Conservation (phyloP, 192 early-diverging fungal genomes). For the Lunasporangiospora selenospora region DNA sequence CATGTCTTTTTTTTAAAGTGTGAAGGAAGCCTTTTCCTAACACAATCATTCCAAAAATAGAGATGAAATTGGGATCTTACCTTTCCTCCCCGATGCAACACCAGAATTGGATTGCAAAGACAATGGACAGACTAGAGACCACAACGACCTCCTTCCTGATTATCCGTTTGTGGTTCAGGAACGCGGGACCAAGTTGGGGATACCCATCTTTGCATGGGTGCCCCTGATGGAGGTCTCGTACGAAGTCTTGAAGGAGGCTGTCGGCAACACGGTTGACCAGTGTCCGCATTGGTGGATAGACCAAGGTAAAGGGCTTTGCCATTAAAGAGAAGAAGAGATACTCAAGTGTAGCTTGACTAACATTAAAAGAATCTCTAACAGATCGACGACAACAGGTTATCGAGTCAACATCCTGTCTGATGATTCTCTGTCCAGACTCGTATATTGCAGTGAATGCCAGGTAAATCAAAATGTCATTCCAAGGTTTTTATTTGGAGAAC, state of each 20-base stretch:
- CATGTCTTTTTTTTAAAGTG: too few relatives aligned
- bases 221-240: slow-evolving; percentile 22
- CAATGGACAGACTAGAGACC: not conserved
- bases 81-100: slow-evolving; percentile 21
- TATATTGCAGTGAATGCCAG: slow-evolving; percentile 57
- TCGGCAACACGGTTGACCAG: too few relatives aligned
- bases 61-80: slow-evolving; percentile 39
- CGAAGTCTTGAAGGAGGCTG: slow-evolving; percentile 15
- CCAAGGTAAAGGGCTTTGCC: slow-evolving; percentile 31
- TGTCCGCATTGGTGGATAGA: slow-evolving; percentile 23
- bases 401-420: slow-evolving; percentile 44
- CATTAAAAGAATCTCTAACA: too few relatives aligned
- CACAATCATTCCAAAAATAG: not conserved
- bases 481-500: not conserved
- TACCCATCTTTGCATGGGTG: slow-evolving; percentile 44
- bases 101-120: too few relatives aligned
- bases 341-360: too few relatives aligned
- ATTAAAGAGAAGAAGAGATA: too few relatives aligned
- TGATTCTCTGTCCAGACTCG: slow-evolving; percentile 58
- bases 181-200: slow-evolving; percentile 34
- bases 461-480: slow-evolving; percentile 16
- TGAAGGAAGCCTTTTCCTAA: not conserved
- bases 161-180: slow-evolving; percentile 40
- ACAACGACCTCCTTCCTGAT: not conserved
- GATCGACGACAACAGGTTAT: slow-evolving; percentile 3